Percentiles rank a stretch among this genome's conserved stretches.
These are phyloP conservation scores for Penicillium sp. DNA, from an alignment of 2,329 filamentous ascomycete species.

Conservation along the genomic window DNA sequence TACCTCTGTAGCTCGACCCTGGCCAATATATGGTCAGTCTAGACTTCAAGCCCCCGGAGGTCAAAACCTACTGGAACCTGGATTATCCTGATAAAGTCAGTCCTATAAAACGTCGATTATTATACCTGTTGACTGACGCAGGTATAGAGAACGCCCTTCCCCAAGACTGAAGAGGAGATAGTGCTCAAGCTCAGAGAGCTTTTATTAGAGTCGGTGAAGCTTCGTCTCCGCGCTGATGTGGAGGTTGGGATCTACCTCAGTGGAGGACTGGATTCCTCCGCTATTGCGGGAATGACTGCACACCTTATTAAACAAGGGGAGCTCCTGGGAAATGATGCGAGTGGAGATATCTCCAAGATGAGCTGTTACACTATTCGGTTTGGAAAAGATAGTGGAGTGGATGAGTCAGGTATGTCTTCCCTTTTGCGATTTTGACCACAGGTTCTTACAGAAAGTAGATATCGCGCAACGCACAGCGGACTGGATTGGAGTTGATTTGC, in stretches of 20 bases:
- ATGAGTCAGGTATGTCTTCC: slow-evolving; percentile 51
- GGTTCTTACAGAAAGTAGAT: slow-evolving; percentile 24
- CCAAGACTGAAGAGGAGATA: slow-evolving; percentile 56
- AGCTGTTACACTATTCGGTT: slow-evolving; percentile 61
- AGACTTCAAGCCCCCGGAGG: slow-evolving; percentile 43
- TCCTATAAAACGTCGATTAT: background rate
- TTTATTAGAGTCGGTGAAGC: slow-evolving; percentile 57
- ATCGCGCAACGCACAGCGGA: slow-evolving; percentile 56
- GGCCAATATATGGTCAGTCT: slow-evolving; percentile 51
- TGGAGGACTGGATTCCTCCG: slow-evolving; percentile 64
- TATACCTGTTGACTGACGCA: background rate
- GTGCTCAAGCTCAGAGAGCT: slow-evolving; percentile 55
- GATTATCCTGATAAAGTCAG: slow-evolving; percentile 58
- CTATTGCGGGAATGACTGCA: slow-evolving; percentile 61
- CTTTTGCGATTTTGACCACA: background rate
- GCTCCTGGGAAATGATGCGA: slow-evolving; percentile 52
- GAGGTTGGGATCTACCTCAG: slow-evolving; percentile 62
- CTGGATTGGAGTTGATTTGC: slow-evolving; percentile 52
- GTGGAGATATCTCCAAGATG: slow-evolving; percentile 40
- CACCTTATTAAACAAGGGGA: slow-evolving; percentile 56
- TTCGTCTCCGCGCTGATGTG: slow-evolving; percentile 62
- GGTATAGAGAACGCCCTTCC: slow-evolving; percentile 42
- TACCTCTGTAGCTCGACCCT: slow-evolving; percentile 44
- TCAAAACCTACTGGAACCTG: slow-evolving; percentile 59
- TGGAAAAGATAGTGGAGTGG: slow-evolving; percentile 52